Percentiles rank a stretch among this genome's conserved stretches.
Evolutionary conservation across 2,329 filamentous ascomycete species (phyloP).

Genomic region (Aspergillus aculeatinus): DNA sequence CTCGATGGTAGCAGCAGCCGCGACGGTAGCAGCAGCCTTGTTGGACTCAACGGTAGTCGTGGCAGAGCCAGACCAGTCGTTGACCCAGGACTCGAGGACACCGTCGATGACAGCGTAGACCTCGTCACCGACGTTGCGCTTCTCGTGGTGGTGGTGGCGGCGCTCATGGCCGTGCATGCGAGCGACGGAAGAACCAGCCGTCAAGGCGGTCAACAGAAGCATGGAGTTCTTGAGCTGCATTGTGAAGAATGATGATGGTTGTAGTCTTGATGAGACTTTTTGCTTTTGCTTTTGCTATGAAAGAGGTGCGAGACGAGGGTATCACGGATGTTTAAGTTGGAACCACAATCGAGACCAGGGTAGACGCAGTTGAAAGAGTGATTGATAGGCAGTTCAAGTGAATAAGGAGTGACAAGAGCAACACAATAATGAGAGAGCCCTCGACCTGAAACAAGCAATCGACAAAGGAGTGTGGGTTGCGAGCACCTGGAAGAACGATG

Average conservation of each 20-base stretch:
- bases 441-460: conserved; percentile 13
- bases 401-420: conserved; percentile 18
- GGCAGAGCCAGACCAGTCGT: conserved; percentile 33
- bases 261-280: conserved; percentile 1
- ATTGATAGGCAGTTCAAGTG: conserved; percentile 2
- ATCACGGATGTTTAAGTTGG: conserved; percentile 3
- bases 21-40: conserved; percentile 10
- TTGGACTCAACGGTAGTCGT: conserved; percentile 11
- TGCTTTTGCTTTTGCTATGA: conserved; percentile 1
- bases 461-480: conserved; percentile 18
- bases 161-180: conserved; percentile 41
- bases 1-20: conserved; percentile 17
- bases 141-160: conserved; percentile 36
- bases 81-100: conserved; percentile 35
- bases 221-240: conserved; percentile 43
- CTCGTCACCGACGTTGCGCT: conserved; percentile 34
- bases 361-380: conserved; percentile 12
- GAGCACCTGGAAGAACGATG: conserved; percentile 13
- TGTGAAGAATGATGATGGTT: conserved; percentile 12
- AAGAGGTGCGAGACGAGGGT: not conserved
- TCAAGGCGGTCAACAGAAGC: conserved; percentile 37
- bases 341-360: conserved; percentile 2
- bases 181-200: conserved; percentile 37
- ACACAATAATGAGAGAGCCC: conserved; percentile 12
- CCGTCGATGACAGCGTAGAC: conserved; percentile 37